phyloP scores from a whole-genome alignment of 2,329 filamentous ascomycete genomes.

The Botrytis tulipae region DNA sequence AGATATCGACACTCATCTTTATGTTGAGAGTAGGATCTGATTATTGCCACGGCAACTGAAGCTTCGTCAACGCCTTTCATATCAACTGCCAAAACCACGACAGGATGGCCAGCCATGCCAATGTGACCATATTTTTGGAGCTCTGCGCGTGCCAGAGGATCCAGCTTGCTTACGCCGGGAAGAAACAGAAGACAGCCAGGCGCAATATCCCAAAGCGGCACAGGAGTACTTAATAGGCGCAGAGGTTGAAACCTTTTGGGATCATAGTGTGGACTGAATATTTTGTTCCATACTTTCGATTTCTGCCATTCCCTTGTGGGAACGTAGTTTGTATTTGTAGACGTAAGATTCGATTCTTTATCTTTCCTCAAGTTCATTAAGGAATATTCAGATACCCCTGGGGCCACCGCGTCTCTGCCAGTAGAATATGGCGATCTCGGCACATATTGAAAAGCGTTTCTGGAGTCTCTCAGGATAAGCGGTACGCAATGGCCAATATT shows the following conservation, averaged over 20 bases:
- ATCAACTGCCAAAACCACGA: conserved; percentile 4
- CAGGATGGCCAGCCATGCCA: background rate
- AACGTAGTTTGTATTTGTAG: background rate
- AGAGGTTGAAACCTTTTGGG: background rate
- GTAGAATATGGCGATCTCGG: background rate
- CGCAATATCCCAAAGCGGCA: conserved; percentile 20
- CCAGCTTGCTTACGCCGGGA: background rate
- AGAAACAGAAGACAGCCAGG: conserved; percentile 9
- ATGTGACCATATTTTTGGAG: background rate
- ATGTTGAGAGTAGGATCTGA: background rate
- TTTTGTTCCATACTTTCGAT: conserved; percentile 13
- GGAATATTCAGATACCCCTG: background rate
- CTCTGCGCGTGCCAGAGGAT: background rate
- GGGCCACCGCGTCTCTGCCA: background rate
- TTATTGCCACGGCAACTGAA: background rate
- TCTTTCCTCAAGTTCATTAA: background rate
- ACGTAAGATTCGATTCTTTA: background rate
- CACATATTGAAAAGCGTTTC: background rate
- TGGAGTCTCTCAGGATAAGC: background rate
- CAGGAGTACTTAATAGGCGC: background rate
- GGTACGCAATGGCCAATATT: background rate
- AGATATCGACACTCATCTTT: background rate
- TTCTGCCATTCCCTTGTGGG: background rate
- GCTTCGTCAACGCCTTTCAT: background rate
- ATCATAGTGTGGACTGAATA: conserved; percentile 10